A percentile compares a stretch with the other conserved stretches of the same genome.
Conservation (phyloP, 768 basidiomycete genomes). For the Pleurotus ostreatus region DNA sequence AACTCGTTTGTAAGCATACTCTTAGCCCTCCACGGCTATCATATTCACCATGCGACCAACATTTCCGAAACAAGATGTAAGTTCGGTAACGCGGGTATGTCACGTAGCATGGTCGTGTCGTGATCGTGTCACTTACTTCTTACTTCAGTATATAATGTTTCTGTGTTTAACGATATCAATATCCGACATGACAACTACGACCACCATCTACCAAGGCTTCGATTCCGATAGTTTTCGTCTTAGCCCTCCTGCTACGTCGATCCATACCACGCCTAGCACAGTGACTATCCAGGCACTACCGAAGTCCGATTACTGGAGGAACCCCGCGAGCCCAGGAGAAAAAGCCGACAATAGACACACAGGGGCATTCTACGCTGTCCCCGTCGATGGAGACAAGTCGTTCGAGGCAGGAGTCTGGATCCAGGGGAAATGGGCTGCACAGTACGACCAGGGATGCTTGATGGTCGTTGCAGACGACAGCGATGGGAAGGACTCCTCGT, state of each 20-base stretch:
- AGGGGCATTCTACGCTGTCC: constrained; percentile 6
- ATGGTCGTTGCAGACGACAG: constrained; percentile 5
- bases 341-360: constrained; percentile 2
- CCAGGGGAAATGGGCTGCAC: constrained; percentile 7
- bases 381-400: not conserved
- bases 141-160: no score
- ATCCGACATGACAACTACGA: not conserved
- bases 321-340: not conserved
- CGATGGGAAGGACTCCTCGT: constrained; percentile 5
- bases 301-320: constrained; percentile 4
- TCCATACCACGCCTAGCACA: not conserved
- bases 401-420: constrained; percentile 11
- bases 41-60: no score
- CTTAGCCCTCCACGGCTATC: no score
- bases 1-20: no score
- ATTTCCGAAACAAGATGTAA: no score
- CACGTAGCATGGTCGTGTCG: no score
- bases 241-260: not conserved
- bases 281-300: constrained; percentile 1
- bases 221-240: not conserved
- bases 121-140: no score
- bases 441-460: constrained; percentile 11
- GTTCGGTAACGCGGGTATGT: no score
- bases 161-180: no score
- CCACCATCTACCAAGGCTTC: not conserved